Evolutionary conservation across 306 rosid species (phyloP).

Genomic region (Chamaecrista fasciculata): DNA sequence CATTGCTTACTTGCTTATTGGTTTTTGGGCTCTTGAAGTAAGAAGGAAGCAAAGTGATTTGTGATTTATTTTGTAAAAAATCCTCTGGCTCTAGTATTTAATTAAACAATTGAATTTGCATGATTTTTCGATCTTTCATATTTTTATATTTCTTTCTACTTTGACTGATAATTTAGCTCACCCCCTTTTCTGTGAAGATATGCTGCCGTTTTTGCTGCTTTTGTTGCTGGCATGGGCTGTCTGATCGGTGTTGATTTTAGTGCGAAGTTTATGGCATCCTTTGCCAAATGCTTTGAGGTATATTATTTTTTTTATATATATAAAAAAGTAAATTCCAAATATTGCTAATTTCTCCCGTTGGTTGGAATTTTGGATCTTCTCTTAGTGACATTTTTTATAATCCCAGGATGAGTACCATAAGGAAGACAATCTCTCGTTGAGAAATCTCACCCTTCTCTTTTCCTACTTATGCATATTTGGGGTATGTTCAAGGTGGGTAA

Average conservation of each 20-base stretch:
- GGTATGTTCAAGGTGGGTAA: conserved; percentile 74
- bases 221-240: conserved; percentile 89
- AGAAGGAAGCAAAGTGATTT: background rate
- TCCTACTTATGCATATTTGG: conserved; percentile 82
- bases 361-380: conserved; percentile 27
- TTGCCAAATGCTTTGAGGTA: conserved; percentile 87
- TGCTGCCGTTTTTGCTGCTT: conserved; percentile 89
- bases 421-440: conserved; percentile 79
- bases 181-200: conserved; percentile 46
- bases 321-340: background rate
- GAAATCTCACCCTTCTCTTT: conserved; percentile 75
- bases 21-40: background rate
- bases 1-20: too few species aligned
- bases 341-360: background rate
- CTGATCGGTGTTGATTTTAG: conserved; percentile 74
- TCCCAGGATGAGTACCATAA: conserved; percentile 73
- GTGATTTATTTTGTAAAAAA: background rate
- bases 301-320: background rate
- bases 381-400: conserved; percentile 6
- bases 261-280: conserved; percentile 77
- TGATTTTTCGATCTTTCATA: background rate
- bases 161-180: conserved; percentile 27
- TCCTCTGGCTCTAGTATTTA: background rate
- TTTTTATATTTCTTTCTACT: conserved; percentile 18
- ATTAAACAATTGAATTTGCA: background rate